phyloP scores from a whole-genome alignment of 1,284 basidiomycete genomes.

The Ceratobasidium papillatum region DNA sequence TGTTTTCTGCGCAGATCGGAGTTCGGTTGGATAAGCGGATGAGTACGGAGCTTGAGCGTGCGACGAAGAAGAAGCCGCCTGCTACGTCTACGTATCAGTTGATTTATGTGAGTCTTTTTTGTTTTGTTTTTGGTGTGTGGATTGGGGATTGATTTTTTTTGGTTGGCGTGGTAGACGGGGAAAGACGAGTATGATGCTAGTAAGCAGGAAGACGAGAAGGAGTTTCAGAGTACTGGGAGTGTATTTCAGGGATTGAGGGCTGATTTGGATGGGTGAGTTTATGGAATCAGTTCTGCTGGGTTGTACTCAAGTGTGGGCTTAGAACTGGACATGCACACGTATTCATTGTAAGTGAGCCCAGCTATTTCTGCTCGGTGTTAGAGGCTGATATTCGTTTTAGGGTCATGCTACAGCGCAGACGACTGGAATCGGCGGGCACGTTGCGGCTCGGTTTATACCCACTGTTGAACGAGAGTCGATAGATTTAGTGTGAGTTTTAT shows the following conservation, averaged over 20 bases:
- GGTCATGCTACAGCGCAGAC: constrained; percentile 90
- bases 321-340: constrained; percentile 73
- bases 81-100: constrained; percentile 79
- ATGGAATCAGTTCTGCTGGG: background rate
- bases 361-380: background rate
- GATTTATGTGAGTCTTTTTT: constrained; percentile 73
- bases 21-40: constrained; percentile 80
- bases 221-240: constrained; percentile 69
- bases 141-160: background rate
- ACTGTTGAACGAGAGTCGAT: constrained; percentile 97
- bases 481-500: constrained; percentile 75
- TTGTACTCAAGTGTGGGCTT: background rate
- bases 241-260: constrained; percentile 89
- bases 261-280: constrained; percentile 76
- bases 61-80: constrained; percentile 96
- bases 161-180: constrained; percentile 71
- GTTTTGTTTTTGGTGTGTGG: background rate
- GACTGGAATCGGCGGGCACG: constrained; percentile 90
- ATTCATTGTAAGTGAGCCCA: constrained; percentile 69
- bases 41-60: constrained; percentile 81
- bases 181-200: constrained; percentile 88
- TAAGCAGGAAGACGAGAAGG: constrained; percentile 68
- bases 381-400: constrained; percentile 50
- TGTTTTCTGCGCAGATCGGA: constrained; percentile 83
- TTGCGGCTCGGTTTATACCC: constrained; percentile 93